Base-by-base conservation (phyloP, 2,329 filamentous ascomycete species). In the Pestalotiopsis sp. region DNA sequence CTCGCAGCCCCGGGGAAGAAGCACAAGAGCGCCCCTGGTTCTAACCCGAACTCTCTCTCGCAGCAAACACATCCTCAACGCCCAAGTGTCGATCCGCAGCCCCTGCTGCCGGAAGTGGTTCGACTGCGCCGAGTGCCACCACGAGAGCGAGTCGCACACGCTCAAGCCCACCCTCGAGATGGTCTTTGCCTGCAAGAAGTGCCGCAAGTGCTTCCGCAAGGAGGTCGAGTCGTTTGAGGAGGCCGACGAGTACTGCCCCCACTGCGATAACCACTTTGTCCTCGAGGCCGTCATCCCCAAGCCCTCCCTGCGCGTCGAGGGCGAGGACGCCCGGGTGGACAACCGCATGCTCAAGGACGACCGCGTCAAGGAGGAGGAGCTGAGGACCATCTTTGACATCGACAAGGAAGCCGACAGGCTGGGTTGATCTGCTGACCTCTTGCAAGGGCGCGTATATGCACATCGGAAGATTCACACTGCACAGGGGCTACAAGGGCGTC, bases 91-190 rank as follows among this genome's bases (percentile, higher is more conserved):
- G 68, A 97, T 99, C 83, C 93, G 96, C 76, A 96, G 95, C 68
- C 93, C 95, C 71, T 99, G 96, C 87, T 99, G 96, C 85, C 89
- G 90, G 70, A 98, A 97, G 86, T 99, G 97, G 97, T 99, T 98
- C 84, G 96, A 99, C 85, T 99, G 96, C 83, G 93, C 93, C 72
- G 92, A 98, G 80, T 99, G 96, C 84, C 96, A 99, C 83, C 83
- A 84, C 66, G 96, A 99, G 80, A 85, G 89, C 70, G 92, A 97
- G 81, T 82, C 85, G 70, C 96, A 98, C 80, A 83, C 87, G 49
- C 90, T 99, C 25, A 83, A 89, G 66, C 92, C 97, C 82, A 87
- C 86, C 72, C 87, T 91, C 75, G 96, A 99, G 78, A 97, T 99
- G 94, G 89, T 86, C 49, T 98, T 99, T 78, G 94, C 93, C 66